A percentile compares a stretch with the other conserved stretches of the same genome.
These are phyloP conservation scores for Daphne laureola DNA, from an alignment of 441 rosid species.

Conservation along the genomic window DNA sequence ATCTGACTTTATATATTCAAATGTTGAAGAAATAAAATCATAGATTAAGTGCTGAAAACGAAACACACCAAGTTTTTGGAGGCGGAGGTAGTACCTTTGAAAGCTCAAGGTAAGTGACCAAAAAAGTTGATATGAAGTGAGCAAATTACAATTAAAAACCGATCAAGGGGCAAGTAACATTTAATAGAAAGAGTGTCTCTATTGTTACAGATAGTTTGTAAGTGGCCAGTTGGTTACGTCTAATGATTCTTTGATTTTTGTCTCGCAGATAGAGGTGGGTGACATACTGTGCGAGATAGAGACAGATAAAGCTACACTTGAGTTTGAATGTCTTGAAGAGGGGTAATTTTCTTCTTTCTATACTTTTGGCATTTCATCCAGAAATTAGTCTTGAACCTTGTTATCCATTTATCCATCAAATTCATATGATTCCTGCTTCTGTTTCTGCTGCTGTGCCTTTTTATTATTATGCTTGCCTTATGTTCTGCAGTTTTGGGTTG, in stretches of 20 bases:
- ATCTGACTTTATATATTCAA: too few species aligned
- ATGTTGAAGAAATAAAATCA: too few species aligned
- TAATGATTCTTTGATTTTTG: conserved; percentile 16
- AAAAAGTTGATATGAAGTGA: too few species aligned
- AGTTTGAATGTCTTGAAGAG: conserved; percentile 93
- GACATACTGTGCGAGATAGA: conserved; percentile 90
- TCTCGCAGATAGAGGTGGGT: conserved; percentile 83
- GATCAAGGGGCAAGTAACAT: too few species aligned
- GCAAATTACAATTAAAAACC: too few species aligned
- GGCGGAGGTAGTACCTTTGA: too few species aligned
- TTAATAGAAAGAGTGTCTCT: too few species aligned
- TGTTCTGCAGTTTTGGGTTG: background rate
- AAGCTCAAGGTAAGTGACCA: too few species aligned
- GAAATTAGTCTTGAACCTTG: background rate
- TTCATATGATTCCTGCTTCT: conserved; percentile 8
- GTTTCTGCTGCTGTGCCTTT: conserved; percentile 11
- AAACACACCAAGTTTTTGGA: too few species aligned
- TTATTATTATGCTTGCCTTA: conserved; percentile 1
- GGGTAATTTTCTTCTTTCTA: conserved; percentile 42
- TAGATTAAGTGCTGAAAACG: too few species aligned
- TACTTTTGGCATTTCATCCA: conserved; percentile 1
- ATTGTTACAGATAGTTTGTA: too few species aligned
- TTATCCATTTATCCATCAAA: conserved; percentile 1
- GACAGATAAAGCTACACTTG: conserved; percentile 96
- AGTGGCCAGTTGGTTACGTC: conserved; percentile 7